Conservation (phyloP, 176 grass and related monocot genomes). For the Triticum urartu region DNA sequence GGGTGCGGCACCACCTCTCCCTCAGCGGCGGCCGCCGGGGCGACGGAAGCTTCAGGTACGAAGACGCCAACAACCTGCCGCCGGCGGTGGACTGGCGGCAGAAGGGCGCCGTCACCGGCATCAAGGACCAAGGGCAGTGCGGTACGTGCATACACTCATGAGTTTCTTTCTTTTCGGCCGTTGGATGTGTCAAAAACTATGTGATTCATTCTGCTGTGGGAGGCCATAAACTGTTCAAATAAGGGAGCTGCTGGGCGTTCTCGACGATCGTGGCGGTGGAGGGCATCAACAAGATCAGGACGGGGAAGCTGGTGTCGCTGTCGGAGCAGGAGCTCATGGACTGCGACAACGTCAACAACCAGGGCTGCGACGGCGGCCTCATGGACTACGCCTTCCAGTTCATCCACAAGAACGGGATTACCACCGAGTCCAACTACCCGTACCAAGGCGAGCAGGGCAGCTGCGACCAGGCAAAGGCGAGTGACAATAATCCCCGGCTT, state of each 20-base stretch:
- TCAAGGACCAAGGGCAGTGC: conserved; percentile 91
- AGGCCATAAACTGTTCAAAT: background rate
- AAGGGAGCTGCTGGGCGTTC: conserved; percentile 93
- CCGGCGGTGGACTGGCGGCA: conserved; percentile 61
- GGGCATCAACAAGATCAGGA: conserved; percentile 84
- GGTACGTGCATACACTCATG: conserved; percentile 27
- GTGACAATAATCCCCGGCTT: too few relatives aligned
- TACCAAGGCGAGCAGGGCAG: conserved; percentile 42
- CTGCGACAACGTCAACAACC: conserved; percentile 45
- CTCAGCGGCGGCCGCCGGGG: conserved; percentile 9
- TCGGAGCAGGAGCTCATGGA: conserved; percentile 91
- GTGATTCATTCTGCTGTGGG: background rate
- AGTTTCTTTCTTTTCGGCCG: too few relatives aligned
- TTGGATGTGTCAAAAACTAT: too few relatives aligned
- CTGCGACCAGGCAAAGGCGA: conserved; percentile 52
- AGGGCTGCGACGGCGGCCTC: conserved; percentile 74
- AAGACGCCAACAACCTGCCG: conserved; percentile 18
- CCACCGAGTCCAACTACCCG: conserved; percentile 61
- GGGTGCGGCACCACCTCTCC: conserved; percentile 11
- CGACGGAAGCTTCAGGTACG: conserved; percentile 38
- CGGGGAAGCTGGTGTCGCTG: conserved; percentile 47
- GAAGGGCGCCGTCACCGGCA: conserved; percentile 55
- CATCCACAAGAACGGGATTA: conserved; percentile 67
- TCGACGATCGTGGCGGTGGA: conserved; percentile 66
- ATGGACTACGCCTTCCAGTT: conserved; percentile 79